Conservation (phyloP, 1,139 yeast species). For the Lodderomyces beijingensis region DNA sequence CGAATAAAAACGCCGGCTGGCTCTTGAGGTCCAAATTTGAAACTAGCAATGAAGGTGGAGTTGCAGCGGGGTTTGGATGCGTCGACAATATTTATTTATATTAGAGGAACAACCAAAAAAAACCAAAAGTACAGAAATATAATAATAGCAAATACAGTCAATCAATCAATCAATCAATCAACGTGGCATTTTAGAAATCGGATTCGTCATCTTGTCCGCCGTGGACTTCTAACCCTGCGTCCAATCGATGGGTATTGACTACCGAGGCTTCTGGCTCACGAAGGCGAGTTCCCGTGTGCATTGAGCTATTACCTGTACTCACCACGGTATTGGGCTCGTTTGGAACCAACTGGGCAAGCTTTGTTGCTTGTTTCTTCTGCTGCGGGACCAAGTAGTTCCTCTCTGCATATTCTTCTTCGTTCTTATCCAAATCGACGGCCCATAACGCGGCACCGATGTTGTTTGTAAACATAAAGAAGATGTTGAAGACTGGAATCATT, state of each 20-base stretch:
- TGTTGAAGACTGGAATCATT: conserved; percentile 55
- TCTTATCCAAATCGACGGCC: conserved; percentile 42
- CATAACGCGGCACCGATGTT: conserved; percentile 71
- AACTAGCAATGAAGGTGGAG: conserved; percentile 93
- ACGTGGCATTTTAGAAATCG: too few species aligned
- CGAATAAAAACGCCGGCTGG: conserved; percentile 77
- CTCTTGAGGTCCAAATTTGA: conserved; percentile 84
- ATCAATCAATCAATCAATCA: too few species aligned
- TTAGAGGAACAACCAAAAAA: conserved; percentile 6
- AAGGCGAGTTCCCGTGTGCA: too few species aligned
- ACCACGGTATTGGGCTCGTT: background rate
- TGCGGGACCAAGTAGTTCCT: background rate
- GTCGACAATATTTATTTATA: conserved; percentile 69
- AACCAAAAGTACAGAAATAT: background rate
- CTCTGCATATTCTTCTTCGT: too few species aligned
- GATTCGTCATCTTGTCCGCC: too few species aligned
- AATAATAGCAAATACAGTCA: background rate
- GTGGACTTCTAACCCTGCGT: too few species aligned
- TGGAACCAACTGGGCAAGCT: background rate
- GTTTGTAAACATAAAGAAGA: conserved; percentile 62
- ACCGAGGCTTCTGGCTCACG: too few species aligned
- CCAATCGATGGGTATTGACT: too few species aligned
- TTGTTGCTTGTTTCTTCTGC: too few species aligned
- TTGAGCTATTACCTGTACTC: too few species aligned
- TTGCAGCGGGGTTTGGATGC: conserved; percentile 98